phyloP scores from a whole-genome alignment of 192 early-diverging fungal species.

The Coemansia sp. region DNA sequence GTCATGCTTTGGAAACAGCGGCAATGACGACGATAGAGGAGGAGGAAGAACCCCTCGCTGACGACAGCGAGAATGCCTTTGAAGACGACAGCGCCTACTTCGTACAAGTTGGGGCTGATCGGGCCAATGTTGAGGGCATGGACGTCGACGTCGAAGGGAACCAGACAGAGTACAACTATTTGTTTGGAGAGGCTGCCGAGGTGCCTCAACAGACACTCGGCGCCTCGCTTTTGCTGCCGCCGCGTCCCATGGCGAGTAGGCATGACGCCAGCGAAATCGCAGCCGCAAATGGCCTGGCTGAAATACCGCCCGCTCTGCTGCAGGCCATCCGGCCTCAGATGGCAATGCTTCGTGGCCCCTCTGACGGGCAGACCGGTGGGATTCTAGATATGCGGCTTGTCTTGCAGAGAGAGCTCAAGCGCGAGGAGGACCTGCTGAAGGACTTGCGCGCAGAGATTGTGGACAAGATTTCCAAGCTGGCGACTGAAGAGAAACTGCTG shows the following conservation, averaged over 20 bases:
- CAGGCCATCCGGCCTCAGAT: constrained; percentile 5
- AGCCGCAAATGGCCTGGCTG: background rate
- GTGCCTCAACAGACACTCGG: constrained; percentile 20
- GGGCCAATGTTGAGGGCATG: constrained; percentile 20
- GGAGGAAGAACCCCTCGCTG: constrained; percentile 46
- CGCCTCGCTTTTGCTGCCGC: constrained; percentile 22
- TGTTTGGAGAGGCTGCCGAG: constrained; percentile 45
- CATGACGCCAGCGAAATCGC: background rate
- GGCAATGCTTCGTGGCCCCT: constrained; percentile 3
- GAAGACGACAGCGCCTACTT: background rate
- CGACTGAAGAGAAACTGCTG: constrained; percentile 48
- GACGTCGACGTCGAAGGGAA: constrained; percentile 46
- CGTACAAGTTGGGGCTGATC: constrained; percentile 5
- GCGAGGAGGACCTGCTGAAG: constrained; percentile 47
- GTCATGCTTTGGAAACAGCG: constrained; percentile 6
- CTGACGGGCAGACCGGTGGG: constrained; percentile 9
- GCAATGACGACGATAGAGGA: constrained; percentile 61
- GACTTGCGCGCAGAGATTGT: constrained; percentile 42
- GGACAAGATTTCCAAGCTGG: constrained; percentile 48
- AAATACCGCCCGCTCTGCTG: background rate
- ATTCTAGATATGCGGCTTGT: constrained; percentile 50
- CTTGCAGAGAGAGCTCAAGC: constrained; percentile 47
- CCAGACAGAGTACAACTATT: constrained; percentile 44
- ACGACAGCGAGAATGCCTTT: background rate
- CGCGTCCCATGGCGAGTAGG: constrained; percentile 11